Evolutionary conservation across 2,329 filamentous ascomycete genomes (phyloP), one percentile per base, ranked within the genome.

Genomic region (Colletotrichum siamense): DNA sequence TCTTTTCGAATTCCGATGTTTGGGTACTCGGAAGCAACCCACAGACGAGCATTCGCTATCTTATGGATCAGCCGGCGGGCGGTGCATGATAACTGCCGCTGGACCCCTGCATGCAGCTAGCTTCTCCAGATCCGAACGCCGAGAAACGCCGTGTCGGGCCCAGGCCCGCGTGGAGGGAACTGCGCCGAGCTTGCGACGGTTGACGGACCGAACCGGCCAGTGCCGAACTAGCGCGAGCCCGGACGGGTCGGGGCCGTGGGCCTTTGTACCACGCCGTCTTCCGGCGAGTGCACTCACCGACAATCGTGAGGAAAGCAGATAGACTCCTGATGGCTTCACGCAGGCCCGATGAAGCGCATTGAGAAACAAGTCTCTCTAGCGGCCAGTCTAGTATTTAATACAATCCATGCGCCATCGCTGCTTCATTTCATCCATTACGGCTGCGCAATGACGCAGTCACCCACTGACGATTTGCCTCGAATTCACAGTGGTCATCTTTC

Each of bases 1-100:
- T 52, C n/a, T 13, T 52, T 13, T 22, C 0, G 0, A 24, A 52
- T 13, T 6, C 6, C n/a, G n/a, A 52, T 52, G 0, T 5, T 22
- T 1, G 1, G 44, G 44, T 52, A 5, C 0, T 52, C 1, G 44
- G n/a, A 22, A 52, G 18, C 44, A 52, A 52, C n/a, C n/a, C 10
- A 52, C n/a, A 8, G 12, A 52, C 2, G 44, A 52, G 2, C n/a
- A 52, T 22, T 52, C n/a, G 44, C n/a, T 52, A 52, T 52, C 44
- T 52, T 7, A 0, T 22, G 44, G 44, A 52, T 52, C 44, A 52
- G 44, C 44, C 22, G 44, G 44, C n/a, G n/a, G 44, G 44, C 44
- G 6, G 0, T 52, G 44, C 44, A 52, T 24, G 44, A 52, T 52
- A 13, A 52, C 44, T 52, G n/a, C 12, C 44, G 44, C 44, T 2